Base-by-base conservation (phyloP, 2,329 filamentous ascomycete genomes). In the Ophiostoma ips region DNA sequence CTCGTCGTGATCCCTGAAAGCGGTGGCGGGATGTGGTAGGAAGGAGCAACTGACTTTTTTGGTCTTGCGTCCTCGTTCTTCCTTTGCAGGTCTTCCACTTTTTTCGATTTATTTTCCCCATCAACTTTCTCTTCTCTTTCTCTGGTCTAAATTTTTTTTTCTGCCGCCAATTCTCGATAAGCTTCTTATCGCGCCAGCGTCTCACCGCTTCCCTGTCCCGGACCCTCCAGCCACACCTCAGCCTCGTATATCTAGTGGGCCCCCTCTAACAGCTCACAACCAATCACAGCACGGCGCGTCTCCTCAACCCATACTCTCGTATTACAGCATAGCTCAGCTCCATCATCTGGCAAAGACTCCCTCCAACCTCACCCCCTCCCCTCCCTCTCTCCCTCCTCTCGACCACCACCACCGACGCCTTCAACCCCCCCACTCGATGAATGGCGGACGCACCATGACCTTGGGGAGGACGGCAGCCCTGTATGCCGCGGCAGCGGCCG, bases 401-500 rank as follows among this genome's bases (percentile, higher is more conserved):
- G 19, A 49, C 45, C 21, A 28, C 16, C 18, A n/a, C 21, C 37
- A 18, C 13, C 35, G 34, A 30, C 37, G 30, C 18, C 33, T 36
- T 21, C 16, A 9, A 48, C 30, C 8, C n/a, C 13, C 31, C 21
- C 31, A 33, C 34, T 46, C 48, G 36, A 56, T 56, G 57, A 49
- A 55, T 55, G 56, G 51, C 52, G 53, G 51, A 55, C 49, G 40
- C 38, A 47, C 45, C 24, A 57, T 52, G 50, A 52, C 43, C 57
- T 50, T 60, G 38, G 38, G 38, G 38, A 41, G 38, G 65, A 82
- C 79, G 67, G 70, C 72, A 46, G 71, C 76, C 60, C 75, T 95
- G 52, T 94, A 88, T 63, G 73, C 74, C 53, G 79, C 79, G 48
- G 90, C 89, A 52, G 82, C 85, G 50, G 75, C 81, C 55, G 71